Conservation (phyloP, 305 asterid genomes). For the Rubia balearica region DNA sequence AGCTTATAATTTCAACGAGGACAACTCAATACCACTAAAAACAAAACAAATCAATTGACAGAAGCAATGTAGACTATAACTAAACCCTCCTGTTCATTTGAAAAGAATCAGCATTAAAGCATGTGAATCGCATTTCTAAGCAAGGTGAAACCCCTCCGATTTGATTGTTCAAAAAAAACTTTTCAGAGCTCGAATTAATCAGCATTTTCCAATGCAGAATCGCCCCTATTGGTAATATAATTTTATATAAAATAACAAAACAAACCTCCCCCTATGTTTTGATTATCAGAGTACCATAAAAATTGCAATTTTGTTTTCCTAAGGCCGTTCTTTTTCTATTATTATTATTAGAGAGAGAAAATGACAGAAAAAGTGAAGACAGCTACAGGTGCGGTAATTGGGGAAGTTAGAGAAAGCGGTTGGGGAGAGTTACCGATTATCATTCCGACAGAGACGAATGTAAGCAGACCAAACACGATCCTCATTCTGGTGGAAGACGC, state of each 20-base stretch:
- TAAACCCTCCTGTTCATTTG: background rate
- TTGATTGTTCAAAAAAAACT: background rate
- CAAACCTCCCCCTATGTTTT: background rate
- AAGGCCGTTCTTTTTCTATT: background rate
- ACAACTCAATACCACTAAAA: background rate
- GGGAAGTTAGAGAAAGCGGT: background rate
- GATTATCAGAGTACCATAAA: background rate
- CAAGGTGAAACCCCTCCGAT: background rate
- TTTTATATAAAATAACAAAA: background rate
- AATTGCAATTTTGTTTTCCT: background rate
- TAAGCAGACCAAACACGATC: slow-evolving; percentile 47
- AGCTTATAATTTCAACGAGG: background rate
- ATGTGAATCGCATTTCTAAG: background rate
- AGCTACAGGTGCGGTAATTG: background rate
- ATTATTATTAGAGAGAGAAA: background rate
- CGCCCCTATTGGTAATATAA: background rate
- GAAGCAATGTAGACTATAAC: background rate
- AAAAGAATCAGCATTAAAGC: background rate
- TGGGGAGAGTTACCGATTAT: slow-evolving; percentile 42
- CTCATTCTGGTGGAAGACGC: slow-evolving; percentile 24
- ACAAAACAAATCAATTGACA: background rate
- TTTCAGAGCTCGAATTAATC: background rate
- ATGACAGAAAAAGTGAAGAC: background rate
- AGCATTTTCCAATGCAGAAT: background rate
- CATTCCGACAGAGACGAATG: slow-evolving; percentile 64